phyloP scores from a whole-genome alignment of 2,329 filamentous ascomycete genomes.

The Fusarium nodosum region DNA sequence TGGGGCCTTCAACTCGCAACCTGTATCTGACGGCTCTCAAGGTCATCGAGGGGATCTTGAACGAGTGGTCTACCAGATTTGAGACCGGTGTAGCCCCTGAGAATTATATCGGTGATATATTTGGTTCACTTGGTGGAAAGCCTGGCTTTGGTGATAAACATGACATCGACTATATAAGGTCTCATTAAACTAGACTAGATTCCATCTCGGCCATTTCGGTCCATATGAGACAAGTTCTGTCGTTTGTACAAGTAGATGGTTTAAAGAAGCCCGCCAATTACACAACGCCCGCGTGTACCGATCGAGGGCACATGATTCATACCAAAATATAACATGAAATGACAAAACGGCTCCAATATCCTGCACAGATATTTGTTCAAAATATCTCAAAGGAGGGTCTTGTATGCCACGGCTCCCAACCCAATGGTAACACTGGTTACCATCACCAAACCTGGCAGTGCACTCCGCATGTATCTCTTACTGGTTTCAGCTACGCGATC shows the following conservation, averaged over 20 bases:
- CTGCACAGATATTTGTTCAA: background rate
- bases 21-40: conserved; percentile 35
- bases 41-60: conserved; percentile 29
- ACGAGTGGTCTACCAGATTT: conserved; percentile 28
- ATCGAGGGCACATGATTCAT: background rate
- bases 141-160: conserved; percentile 36
- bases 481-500: background rate
- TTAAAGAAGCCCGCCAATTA: background rate
- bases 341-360: fast-evolving
- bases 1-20: conserved; percentile 38
- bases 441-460: background rate
- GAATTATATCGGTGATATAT: conserved; percentile 41
- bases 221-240: fast-evolving
- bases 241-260: background rate
- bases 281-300: background rate
- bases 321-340: background rate
- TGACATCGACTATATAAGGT: conserved; percentile 1
- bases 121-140: conserved; percentile 38
- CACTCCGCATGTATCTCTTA: conserved; percentile 5
- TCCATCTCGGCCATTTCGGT: fast-evolving
- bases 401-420: background rate
- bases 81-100: conserved; percentile 12
- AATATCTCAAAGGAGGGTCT: background rate
- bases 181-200: background rate
- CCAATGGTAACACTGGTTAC: background rate